Percentiles rank a stretch among this genome's conserved stretches.
Conservation (phyloP, 805 yeast species). For the Zygoascus flipseniorum region DNA sequence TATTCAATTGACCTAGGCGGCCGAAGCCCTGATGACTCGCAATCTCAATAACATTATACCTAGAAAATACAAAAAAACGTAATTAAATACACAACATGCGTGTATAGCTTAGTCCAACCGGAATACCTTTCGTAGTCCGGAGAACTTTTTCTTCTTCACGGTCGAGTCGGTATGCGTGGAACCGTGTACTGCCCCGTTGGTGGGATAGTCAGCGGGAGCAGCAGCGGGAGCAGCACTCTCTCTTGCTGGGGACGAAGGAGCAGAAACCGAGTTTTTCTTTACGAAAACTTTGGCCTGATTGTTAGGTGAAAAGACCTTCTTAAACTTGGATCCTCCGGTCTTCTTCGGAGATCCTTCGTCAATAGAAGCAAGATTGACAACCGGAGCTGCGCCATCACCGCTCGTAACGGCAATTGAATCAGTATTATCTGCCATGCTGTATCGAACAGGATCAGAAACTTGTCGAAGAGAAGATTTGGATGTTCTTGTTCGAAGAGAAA, state of each 20-base stretch:
- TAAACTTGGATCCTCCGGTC: constrained; percentile 6
- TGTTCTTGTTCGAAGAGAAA: neutral
- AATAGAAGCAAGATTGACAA: neutral
- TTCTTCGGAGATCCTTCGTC: neutral
- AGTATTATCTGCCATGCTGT: neutral
- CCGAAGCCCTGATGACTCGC: too few species aligned
- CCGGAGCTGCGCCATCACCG: neutral
- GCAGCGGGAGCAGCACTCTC: neutral
- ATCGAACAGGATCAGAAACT: neutral
- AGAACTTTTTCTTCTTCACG: constrained; percentile 17
- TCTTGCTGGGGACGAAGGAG: constrained; percentile 4
- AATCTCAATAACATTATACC: neutral
- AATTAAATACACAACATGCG: neutral
- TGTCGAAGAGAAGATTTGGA: neutral
- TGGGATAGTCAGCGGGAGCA: neutral
- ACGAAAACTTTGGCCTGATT: constrained; percentile 22
- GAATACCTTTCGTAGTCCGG: constrained; percentile 16
- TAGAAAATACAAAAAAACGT: neutral
- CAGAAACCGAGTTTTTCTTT: constrained; percentile 6
- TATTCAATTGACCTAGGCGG: neutral
- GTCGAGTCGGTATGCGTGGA: neutral
- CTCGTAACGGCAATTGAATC: neutral
- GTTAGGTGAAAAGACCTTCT: constrained; percentile 24
- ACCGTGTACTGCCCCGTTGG: neutral
- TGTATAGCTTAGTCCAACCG: constrained; percentile 8